Conservation (phyloP, 306 rosid genomes). For the Parietaria judaica region DNA sequence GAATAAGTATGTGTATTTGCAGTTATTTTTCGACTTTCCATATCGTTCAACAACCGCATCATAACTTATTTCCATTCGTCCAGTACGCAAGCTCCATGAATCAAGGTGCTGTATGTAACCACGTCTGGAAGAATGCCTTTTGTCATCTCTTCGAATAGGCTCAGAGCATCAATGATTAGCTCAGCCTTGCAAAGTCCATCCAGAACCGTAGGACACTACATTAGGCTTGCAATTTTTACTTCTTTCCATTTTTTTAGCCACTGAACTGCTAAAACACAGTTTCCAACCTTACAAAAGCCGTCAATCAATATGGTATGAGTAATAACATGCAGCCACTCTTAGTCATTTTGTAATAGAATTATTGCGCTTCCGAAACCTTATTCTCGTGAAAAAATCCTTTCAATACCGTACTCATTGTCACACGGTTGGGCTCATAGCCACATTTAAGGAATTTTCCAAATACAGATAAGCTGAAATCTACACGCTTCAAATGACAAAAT, state of each 20-base stretch:
- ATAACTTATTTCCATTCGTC: conserved; percentile 23
- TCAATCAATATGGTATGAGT: conserved; percentile 24
- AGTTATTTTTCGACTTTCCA: conserved; percentile 17
- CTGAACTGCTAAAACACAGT: conserved; percentile 15
- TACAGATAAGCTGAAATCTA: conserved; percentile 24
- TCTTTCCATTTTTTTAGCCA: conserved; percentile 28
- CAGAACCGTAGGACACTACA: conserved; percentile 23
- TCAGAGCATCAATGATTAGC: conserved; percentile 17
- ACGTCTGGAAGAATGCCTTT: conserved; percentile 16
- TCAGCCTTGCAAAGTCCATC: conserved; percentile 35
- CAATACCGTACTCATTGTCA: conserved; percentile 31
- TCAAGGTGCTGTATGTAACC: conserved; percentile 6
- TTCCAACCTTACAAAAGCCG: conserved; percentile 36
- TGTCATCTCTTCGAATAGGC: conserved; percentile 21
- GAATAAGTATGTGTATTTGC: conserved; percentile 27
- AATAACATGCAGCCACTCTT: conserved; percentile 8
- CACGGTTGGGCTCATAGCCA: conserved; percentile 26
- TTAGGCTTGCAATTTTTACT: conserved; percentile 12
- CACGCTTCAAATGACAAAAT: conserved; percentile 18
- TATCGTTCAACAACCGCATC: conserved; percentile 24
- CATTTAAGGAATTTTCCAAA: conserved; percentile 13
- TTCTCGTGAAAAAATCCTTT: conserved; percentile 26
- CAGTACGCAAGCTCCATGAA: conserved; percentile 22
- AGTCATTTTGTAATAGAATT: conserved; percentile 15
- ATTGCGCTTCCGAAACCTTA: conserved; percentile 17